Percentiles rank a stretch among this genome's conserved stretches.
These are phyloP conservation scores for Barnettozyma botsteinii DNA, from an alignment of 805 yeast species.

Conservation along the genomic window DNA sequence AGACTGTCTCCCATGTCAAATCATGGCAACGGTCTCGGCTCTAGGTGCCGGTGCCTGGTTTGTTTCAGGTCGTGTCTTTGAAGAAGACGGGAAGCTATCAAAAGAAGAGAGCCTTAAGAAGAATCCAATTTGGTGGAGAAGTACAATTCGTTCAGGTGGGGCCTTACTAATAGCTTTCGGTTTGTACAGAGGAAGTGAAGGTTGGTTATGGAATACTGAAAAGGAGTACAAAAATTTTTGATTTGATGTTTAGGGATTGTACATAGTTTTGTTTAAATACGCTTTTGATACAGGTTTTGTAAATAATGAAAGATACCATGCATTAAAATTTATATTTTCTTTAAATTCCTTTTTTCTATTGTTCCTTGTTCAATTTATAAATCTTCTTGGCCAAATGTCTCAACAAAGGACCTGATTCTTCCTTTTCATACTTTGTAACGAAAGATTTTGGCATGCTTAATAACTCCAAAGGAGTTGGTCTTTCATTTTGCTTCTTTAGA, in stretches of 20 bases:
- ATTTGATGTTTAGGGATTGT: not conserved
- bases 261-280: no score
- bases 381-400: constrained; percentile 38
- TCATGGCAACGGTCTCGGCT: constrained; percentile 54
- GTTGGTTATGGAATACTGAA: constrained; percentile 49
- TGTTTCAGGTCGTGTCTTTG: constrained; percentile 48
- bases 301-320: not conserved
- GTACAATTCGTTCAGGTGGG: constrained; percentile 48
- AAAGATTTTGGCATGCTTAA: constrained; percentile 34
- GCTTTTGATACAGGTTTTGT: no score
- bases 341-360: no score
- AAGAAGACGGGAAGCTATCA: constrained; percentile 33
- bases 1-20: constrained; percentile 65
- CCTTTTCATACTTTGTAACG: constrained; percentile 28
- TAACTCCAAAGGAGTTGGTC: constrained; percentile 73
- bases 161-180: constrained; percentile 51
- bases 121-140: constrained; percentile 61
- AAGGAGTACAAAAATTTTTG: constrained; percentile 22
- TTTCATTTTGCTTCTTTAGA: constrained; percentile 55
- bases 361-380: constrained; percentile 9
- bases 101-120: constrained; percentile 28
- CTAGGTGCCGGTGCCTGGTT: constrained; percentile 60
- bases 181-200: constrained; percentile 57
- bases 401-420: constrained; percentile 30
- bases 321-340: no score